Evolutionary conservation across 2,329 filamentous ascomycete genomes (phyloP).

Genomic region (Ophiostoma populinum): DNA sequence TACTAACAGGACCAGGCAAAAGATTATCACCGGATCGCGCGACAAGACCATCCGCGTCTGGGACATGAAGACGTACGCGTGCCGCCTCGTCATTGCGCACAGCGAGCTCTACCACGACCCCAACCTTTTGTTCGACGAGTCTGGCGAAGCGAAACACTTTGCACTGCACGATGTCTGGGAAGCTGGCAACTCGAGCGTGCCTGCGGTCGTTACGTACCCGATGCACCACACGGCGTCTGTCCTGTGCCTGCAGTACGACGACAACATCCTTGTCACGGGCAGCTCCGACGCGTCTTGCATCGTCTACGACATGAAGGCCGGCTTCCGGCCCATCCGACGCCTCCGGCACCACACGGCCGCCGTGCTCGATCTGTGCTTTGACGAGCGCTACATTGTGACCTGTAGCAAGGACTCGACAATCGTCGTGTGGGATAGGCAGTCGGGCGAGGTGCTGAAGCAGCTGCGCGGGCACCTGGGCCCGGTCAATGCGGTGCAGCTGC

Average conservation of each 20-base stretch:
- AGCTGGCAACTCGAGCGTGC: conserved; percentile 29
- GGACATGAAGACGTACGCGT: conserved; percentile 81
- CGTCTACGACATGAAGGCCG: conserved; percentile 65
- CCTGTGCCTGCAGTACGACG: conserved; percentile 86
- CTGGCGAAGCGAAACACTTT: conserved; percentile 35
- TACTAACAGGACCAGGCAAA: conserved; percentile 20
- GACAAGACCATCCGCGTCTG: conserved; percentile 92
- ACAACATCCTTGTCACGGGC: conserved; percentile 82
- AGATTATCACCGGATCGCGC: conserved; percentile 91
- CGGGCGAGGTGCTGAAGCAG: conserved; percentile 57
- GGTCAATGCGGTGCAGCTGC: conserved; percentile 90
- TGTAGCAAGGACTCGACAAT: conserved; percentile 94
- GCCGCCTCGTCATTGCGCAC: conserved; percentile 72
- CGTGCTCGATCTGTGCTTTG: conserved; percentile 85
- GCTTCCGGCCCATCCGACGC: conserved; percentile 64
- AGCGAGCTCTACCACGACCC: conserved; percentile 41
- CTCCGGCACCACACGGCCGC: conserved; percentile 68
- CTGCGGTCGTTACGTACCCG: conserved; percentile 37
- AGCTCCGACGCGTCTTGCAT: conserved; percentile 88
- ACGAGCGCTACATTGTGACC: conserved; percentile 82
- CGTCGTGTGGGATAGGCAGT: conserved; percentile 81
- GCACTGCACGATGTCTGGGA: too few species aligned
- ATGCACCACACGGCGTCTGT: conserved; percentile 79
- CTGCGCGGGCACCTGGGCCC: conserved; percentile 76
- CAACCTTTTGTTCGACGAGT: conserved; percentile 32